phyloP scores from a whole-genome alignment of 768 basidiomycete species.

The Rhizopogon roseolus region DNA sequence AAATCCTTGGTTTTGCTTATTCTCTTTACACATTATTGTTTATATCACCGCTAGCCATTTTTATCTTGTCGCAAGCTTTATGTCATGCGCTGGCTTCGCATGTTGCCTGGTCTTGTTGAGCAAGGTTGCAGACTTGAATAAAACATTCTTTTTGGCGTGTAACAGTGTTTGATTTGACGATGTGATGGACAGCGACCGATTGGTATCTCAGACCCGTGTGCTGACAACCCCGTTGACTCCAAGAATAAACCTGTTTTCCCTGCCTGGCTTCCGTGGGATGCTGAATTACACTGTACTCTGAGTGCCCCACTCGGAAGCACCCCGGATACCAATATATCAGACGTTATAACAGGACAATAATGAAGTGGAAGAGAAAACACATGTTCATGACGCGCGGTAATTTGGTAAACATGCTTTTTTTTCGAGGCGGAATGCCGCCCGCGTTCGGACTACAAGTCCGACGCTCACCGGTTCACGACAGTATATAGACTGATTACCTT shows the following conservation, averaged over 20 bases:
- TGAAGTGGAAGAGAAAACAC: no score
- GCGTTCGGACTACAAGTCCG: not conserved
- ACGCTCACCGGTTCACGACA: not conserved
- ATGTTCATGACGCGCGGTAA: not conserved
- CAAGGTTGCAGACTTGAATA: conserved; percentile 7
- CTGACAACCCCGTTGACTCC: no score
- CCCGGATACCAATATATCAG: no score
- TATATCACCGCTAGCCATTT: not conserved
- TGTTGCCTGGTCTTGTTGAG: conserved; percentile 19
- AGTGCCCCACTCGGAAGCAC: no score
- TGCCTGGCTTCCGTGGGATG: no score
- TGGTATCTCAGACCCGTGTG: no score
- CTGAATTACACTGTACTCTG: no score
- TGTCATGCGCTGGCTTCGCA: conserved; percentile 18
- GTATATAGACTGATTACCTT: not conserved
- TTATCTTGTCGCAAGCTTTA: conserved; percentile 6
- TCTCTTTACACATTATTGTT: conserved; percentile 8
- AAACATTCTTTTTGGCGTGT: no score
- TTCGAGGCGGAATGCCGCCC: not conserved
- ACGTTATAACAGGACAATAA: no score
- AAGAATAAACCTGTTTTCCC: no score
- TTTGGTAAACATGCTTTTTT: not conserved
- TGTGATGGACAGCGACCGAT: no score
- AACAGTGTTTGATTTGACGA: no score
- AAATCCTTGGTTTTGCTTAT: conserved; percentile 16